Evolutionary conservation across 2,329 filamentous ascomycete species (phyloP).

Genomic region (Blastomyces silverae): DNA sequence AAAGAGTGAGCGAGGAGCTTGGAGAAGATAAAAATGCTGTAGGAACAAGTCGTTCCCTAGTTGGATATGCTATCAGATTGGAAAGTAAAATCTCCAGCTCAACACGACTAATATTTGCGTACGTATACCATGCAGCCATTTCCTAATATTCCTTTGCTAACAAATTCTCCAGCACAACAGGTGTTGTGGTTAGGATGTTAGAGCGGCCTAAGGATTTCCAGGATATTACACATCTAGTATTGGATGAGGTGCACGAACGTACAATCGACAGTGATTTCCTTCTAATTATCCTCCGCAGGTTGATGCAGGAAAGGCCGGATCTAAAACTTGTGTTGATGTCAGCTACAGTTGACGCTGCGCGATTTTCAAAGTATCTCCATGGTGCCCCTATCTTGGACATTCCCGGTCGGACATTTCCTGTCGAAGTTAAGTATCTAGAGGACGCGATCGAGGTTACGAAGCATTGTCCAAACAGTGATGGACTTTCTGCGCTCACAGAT

Average conservation of each 20-base stretch:
- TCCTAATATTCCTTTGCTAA: conserved; percentile 28
- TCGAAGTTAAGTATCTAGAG: conserved; percentile 79
- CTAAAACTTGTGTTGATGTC: conserved; percentile 96
- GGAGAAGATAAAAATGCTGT: conserved; percentile 77
- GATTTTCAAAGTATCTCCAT: conserved; percentile 81
- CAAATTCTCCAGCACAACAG: conserved; percentile 44
- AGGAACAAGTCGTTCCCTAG: conserved; percentile 72
- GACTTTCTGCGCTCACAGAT: conserved; percentile 31
- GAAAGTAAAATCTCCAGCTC: conserved; percentile 78
- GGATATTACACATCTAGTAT: conserved; percentile 85
- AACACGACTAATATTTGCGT: conserved; percentile 84
- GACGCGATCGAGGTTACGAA: conserved; percentile 85
- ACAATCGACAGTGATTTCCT: conserved; percentile 96
- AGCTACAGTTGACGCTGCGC: conserved; percentile 86
- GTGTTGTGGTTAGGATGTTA: conserved; percentile 97
- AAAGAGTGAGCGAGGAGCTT: conserved; percentile 88
- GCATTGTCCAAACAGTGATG: conserved; percentile 61
- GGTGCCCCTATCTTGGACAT: conserved; percentile 82
- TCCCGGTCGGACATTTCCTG: conserved; percentile 88
- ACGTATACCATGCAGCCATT: conserved; percentile 30
- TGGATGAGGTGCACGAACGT: conserved; percentile 97
- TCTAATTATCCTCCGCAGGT: conserved; percentile 78
- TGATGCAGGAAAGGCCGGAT: conserved; percentile 68
- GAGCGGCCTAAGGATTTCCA: conserved; percentile 78
- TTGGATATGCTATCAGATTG: conserved; percentile 89